These are phyloP conservation scores for Plasmodium gonderi DNA, from an alignment of 169 alveolate genomes.

Conservation along the genomic window DNA sequence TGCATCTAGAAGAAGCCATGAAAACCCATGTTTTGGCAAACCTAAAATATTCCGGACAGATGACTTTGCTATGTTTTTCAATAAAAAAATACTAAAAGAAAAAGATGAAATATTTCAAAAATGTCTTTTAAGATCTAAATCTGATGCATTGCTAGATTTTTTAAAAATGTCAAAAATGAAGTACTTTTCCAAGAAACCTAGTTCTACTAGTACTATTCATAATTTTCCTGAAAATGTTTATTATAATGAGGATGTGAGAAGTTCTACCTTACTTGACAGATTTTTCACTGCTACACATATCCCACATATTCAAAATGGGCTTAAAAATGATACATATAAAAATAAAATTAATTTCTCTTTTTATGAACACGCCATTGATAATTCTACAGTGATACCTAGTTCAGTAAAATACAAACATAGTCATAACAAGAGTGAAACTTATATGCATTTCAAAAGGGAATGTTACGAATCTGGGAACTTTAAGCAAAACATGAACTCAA, in stretches of 20 bases:
- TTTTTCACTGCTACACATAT: slow-evolving; percentile 58
- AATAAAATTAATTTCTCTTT: slow-evolving; percentile 20
- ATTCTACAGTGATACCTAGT: background rate
- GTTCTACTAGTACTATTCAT: background rate
- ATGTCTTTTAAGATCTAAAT: slow-evolving; percentile 54
- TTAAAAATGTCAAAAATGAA: slow-evolving; percentile 27
- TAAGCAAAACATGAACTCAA: background rate
- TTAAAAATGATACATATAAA: background rate
- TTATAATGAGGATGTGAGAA: background rate
- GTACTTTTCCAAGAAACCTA: slow-evolving; percentile 7
- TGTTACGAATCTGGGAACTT: background rate
- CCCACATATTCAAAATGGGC: background rate
- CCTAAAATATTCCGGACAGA: slow-evolving; percentile 62
- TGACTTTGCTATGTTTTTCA: slow-evolving; percentile 37
- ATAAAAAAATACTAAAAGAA: slow-evolving; percentile 45
- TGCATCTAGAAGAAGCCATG: background rate
- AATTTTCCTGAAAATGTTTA: background rate
- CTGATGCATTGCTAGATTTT: slow-evolving; percentile 62
- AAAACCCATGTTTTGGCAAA: slow-evolving; percentile 56
- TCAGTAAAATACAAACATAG: background rate
- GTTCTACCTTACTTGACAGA: slow-evolving; percentile 33
- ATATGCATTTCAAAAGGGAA: background rate
- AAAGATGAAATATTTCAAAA: slow-evolving; percentile 44
- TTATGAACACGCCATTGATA: background rate
- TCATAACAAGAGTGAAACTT: background rate